Evolutionary conservation across 768 basidiomycete species (phyloP).

Genomic region (Phanerochaete sordida): DNA sequence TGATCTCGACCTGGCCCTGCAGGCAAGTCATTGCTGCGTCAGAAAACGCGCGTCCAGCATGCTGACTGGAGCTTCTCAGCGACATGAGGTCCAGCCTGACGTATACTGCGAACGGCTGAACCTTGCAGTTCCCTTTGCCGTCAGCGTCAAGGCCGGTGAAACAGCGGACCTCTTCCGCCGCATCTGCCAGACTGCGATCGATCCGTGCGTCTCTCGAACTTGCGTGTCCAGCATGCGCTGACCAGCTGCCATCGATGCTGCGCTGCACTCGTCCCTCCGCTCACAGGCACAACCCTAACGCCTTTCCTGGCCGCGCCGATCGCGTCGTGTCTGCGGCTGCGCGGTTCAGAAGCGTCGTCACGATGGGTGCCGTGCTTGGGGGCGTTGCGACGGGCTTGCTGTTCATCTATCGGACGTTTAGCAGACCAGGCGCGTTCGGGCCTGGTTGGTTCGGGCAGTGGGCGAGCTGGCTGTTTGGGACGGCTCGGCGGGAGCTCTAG

Average conservation of each 20-base stretch:
- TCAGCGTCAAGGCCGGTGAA: conserved; percentile 84
- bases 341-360: conserved; percentile 68
- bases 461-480: conserved; percentile 65
- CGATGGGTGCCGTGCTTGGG: conserved; percentile 68
- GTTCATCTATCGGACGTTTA: conserved; percentile 64
- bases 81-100: conserved; percentile 98
- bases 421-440: conserved; percentile 55
- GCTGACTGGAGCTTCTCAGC: conserved; percentile 37
- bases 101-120: conserved; percentile 89
- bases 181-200: conserved; percentile 80
- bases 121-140: conserved; percentile 92
- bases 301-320: conserved; percentile 71
- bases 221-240: not conserved
- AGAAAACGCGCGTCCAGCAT: not conserved
- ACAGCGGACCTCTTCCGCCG: conserved; percentile 85
- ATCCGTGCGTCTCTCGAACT: conserved; percentile 58
- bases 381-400: conserved; percentile 71
- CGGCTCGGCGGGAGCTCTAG: conserved; percentile 43
- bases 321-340: conserved; percentile 69
- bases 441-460: conserved; percentile 54
- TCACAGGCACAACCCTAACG: not conserved
- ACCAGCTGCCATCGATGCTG: conserved; percentile 3
- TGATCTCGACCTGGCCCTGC: conserved; percentile 93
- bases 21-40: conserved; percentile 44
- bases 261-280: not conserved